A percentile compares a stretch with the other conserved stretches of the same genome.
Evolutionary conservation across 2,329 filamentous ascomycete genomes (phyloP).

Genomic region (Gyromitra esculenta): DNA sequence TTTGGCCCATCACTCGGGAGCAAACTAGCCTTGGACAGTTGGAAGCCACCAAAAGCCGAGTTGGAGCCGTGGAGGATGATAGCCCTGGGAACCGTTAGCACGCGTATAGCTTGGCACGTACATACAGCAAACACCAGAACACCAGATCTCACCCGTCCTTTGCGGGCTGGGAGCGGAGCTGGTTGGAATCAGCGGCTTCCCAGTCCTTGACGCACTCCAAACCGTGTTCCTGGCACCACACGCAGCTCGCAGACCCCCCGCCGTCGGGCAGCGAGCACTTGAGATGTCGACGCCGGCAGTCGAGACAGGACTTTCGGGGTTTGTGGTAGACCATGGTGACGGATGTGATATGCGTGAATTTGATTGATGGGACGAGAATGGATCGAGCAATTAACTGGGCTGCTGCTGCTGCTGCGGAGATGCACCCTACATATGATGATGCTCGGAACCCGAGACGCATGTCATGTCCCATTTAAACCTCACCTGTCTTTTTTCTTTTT

Average conservation of each 20-base stretch:
- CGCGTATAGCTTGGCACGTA: slow-evolving; percentile 26
- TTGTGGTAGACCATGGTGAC: slow-evolving; percentile 44
- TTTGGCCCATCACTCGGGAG: slow-evolving; percentile 48
- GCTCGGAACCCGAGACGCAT: neutral
- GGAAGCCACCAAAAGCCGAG: slow-evolving; percentile 55
- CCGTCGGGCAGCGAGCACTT: slow-evolving; percentile 55
- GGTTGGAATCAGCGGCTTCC: slow-evolving; percentile 50
- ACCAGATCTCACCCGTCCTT: slow-evolving; percentile 55
- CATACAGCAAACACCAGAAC: neutral
- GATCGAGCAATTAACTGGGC: slow-evolving; percentile 15
- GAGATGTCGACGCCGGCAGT: slow-evolving; percentile 54
- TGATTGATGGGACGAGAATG: slow-evolving; percentile 8
- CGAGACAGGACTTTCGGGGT: slow-evolving; percentile 54
- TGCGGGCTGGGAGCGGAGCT: slow-evolving; percentile 50
- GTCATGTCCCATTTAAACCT: slow-evolving; percentile 18
- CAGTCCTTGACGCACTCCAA: slow-evolving; percentile 55
- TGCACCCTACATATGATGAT: slow-evolving; percentile 28
- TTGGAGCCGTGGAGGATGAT: slow-evolving; percentile 56
- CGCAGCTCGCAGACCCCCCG: slow-evolving; percentile 55
- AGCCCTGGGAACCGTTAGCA: slow-evolving; percentile 44
- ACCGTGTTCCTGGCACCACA: slow-evolving; percentile 56
- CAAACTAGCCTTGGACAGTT: slow-evolving; percentile 52
- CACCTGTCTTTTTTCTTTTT: neutral
- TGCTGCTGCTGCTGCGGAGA: neutral
- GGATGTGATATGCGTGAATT: slow-evolving; percentile 3